Conservation (phyloP, 2,329 filamentous ascomycete genomes). For the Alternaria consortialis region DNA sequence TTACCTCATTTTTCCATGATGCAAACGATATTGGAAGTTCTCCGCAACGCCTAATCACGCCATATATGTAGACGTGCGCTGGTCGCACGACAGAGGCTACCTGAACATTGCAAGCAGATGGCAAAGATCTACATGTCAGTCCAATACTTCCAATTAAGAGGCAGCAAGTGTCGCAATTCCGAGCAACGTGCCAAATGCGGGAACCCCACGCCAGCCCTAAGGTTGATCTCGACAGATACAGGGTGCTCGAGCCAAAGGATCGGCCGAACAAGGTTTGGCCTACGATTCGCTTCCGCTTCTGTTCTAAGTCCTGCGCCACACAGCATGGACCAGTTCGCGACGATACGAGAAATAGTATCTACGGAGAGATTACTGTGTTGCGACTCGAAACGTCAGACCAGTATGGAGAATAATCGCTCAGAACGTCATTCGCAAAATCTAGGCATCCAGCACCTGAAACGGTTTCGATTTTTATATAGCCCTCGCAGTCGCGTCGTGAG, state of each 20-base stretch:
- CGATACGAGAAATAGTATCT: slow-evolving; percentile 5
- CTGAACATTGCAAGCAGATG: slow-evolving; percentile 15
- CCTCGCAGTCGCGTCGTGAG: slow-evolving; percentile 14
- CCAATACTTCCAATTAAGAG: slow-evolving; percentile 21
- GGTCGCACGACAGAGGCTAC: slow-evolving; percentile 17
- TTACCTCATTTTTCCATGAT: slow-evolving; percentile 11
- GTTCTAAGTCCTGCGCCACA: slow-evolving; percentile 16
- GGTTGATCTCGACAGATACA: slow-evolving; percentile 29
- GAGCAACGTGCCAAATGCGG: slow-evolving; percentile 24
- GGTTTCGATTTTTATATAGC: slow-evolving; percentile 9
- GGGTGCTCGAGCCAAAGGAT: slow-evolving; percentile 17
- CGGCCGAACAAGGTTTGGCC: slow-evolving; percentile 20
- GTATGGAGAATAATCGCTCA: slow-evolving; percentile 2
- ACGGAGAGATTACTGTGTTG: slow-evolving; percentile 13
- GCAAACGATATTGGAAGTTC: slow-evolving; percentile 13
- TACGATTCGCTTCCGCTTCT: slow-evolving; percentile 15
- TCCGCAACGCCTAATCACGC: slow-evolving; percentile 14
- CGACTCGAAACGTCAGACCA: slow-evolving; percentile 1
- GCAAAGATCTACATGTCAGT: slow-evolving; percentile 22
- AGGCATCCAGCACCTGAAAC: slow-evolving; percentile 27
- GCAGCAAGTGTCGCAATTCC: slow-evolving; percentile 25
- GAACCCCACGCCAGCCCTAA: slow-evolving; percentile 32
- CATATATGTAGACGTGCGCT: slow-evolving; percentile 1
- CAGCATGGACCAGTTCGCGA: slow-evolving; percentile 5
- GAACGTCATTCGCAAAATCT: slow-evolving; percentile 3